Evolutionary conservation across 73 alveolate species (phyloP), one percentile per base, ranked within the genome.

Genomic region (Uronychia setigera): DNA sequence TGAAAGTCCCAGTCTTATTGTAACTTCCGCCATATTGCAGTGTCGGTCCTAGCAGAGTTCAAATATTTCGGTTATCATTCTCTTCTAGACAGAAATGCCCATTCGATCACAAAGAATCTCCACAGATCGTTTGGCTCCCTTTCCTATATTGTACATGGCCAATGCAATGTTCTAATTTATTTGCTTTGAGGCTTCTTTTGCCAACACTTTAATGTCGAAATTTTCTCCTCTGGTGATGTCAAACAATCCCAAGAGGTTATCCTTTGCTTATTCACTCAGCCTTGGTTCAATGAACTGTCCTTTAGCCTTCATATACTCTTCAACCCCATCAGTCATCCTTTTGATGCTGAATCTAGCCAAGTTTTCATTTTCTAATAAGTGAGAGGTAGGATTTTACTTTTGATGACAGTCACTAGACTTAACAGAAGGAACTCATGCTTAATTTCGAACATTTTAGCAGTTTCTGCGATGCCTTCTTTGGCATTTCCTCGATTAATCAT

Each of bases 401-500:
- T 46, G 67, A 46, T 46, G 67, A 46, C 67, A 46, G 59, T 32
- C 1, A 76, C 1, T 25, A 76, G n/a, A 32, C 81, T 13, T 25
- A 76, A 27, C 9, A 76, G 32, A 5, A 76, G 32, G 81, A 28
- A 76, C 58, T 76, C 32, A 30, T 76, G 28, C 46, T 80, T 31
- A 11, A 58, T 28, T 1, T 57, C 35, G 32, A 80, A 34, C 79
- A 46, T 34, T 28, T 80, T 35, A 5, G 79, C 86, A n/a, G 79
- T 0, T 26, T 9, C 29, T 57, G 32, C 31, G 31, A 80, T 31
- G 14, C 77, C 77, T 57, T 13, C 1, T 30, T 58, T 80, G 27
- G 74, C 31, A 11, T 57, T 76, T 13, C 79, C 58, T 57, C 58
- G 19, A 29, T 26, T n/a, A 58, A 80, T 80, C 30, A 27, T 0